Evolutionary conservation across 768 basidiomycete genomes (phyloP).

Genomic region (Cyclocybe cylindracea): DNA sequence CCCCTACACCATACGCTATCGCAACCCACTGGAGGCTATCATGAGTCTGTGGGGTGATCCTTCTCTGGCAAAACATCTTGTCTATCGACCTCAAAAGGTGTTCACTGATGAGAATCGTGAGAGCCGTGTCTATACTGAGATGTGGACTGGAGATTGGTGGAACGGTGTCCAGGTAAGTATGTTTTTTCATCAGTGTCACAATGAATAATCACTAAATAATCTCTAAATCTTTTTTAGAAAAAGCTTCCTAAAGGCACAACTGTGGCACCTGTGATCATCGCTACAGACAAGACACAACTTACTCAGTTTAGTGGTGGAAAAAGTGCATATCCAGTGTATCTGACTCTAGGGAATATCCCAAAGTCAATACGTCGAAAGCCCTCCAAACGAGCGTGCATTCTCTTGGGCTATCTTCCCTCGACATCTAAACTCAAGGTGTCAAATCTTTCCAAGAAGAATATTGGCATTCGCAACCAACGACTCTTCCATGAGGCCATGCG

Average conservation of each 20-base stretch:
- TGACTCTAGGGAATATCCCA: constrained; percentile 40
- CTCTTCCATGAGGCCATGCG: constrained; percentile 39
- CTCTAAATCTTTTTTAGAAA: not conserved
- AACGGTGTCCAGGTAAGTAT: constrained; percentile 30
- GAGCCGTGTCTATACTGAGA: constrained; percentile 28
- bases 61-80: constrained; percentile 21
- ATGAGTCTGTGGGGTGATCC: constrained; percentile 27
- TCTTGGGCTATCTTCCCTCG: constrained; percentile 38
- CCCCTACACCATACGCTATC: constrained; percentile 11
- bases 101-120: constrained; percentile 13
- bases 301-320: constrained; percentile 35
- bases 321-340: constrained; percentile 44
- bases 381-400: constrained; percentile 27
- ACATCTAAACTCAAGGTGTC: constrained; percentile 1
- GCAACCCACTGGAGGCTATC: constrained; percentile 29
- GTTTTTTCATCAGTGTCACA: not conserved
- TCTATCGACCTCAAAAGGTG: constrained; percentile 22
- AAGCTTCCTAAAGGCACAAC: constrained; percentile 14
- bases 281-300: constrained; percentile 31
- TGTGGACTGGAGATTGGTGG: constrained; percentile 40
- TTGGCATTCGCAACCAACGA: constrained; percentile 11
- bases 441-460: not conserved
- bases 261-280: constrained; percentile 35
- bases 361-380: constrained; percentile 32
- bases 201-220: not conserved